phyloP scores from a whole-genome alignment of 2,329 filamentous ascomycete species.

The Talaromyces sp. region DNA sequence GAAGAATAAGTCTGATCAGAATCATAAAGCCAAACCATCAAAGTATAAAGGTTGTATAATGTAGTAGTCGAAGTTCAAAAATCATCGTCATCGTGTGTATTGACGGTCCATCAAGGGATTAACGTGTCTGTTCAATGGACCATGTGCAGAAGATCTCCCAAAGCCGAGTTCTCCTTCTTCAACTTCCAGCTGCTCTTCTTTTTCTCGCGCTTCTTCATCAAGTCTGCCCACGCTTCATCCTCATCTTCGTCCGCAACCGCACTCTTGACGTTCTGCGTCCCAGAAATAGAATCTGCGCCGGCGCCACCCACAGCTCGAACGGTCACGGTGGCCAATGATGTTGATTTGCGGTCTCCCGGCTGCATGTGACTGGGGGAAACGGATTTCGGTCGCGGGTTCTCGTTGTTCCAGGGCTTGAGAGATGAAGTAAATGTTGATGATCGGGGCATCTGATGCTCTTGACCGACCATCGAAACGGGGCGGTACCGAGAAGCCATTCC shows the following conservation, averaged over 20 bases:
- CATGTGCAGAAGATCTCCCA: slow-evolving; percentile 38
- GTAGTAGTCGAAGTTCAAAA: slow-evolving; percentile 4
- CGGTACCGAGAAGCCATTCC: slow-evolving; percentile 87
- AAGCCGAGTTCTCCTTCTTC: slow-evolving; percentile 36
- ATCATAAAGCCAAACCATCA: background rate
- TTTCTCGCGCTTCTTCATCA: slow-evolving; percentile 49
- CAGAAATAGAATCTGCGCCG: slow-evolving; percentile 21
- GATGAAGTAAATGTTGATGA: slow-evolving; percentile 34
- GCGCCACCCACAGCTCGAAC: slow-evolving; percentile 29
- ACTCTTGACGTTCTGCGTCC: slow-evolving; percentile 19
- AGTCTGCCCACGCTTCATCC: slow-evolving; percentile 50
- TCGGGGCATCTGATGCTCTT: slow-evolving; percentile 27
- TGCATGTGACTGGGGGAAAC: slow-evolving; percentile 24
- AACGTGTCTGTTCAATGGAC: slow-evolving; percentile 23
- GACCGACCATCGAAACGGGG: slow-evolving; percentile 68
- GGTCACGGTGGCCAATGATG: slow-evolving; percentile 27
- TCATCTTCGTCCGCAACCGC: slow-evolving; percentile 46
- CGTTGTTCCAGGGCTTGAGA: slow-evolving; percentile 37
- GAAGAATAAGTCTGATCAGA: background rate
- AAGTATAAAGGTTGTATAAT: slow-evolving; percentile 3
- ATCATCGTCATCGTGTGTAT: background rate
- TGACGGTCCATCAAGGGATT: background rate
- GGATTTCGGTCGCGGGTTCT: slow-evolving; percentile 30
- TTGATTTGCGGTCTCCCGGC: slow-evolving; percentile 27
- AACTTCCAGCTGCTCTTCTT: slow-evolving; percentile 48